These are phyloP conservation scores for Narthecium ossifragum DNA, from an alignment of 106 monocot species.

Conservation along the genomic window DNA sequence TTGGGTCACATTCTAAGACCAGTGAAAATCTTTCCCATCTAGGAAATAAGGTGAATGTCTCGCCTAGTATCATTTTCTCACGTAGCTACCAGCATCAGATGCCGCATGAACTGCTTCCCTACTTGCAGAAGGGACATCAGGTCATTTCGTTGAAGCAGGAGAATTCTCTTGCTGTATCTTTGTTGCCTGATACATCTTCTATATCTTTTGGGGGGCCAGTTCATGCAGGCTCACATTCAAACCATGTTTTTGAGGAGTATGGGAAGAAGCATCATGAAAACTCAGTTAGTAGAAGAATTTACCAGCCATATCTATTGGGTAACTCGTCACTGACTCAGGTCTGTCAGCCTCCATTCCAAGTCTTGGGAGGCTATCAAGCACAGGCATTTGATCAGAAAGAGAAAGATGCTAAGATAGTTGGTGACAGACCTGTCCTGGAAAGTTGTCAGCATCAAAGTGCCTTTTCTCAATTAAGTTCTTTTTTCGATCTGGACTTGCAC, in stretches of 20 bases:
- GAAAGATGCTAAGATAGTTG: neutral
- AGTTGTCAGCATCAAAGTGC: conserved; percentile 9
- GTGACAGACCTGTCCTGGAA: conserved; percentile 9
- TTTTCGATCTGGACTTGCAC: conserved; percentile 4
- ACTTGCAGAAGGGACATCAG: conserved; percentile 9
- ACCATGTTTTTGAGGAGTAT: conserved; percentile 25
- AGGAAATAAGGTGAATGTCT: conserved; percentile 1
- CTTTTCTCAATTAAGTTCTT: conserved; percentile 11
- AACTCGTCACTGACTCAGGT: conserved; percentile 11
- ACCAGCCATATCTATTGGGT: conserved; percentile 13
- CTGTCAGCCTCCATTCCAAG: conserved; percentile 9
- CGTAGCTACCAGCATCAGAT: conserved; percentile 7
- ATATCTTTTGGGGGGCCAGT: conserved; percentile 5
- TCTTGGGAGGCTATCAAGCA: conserved; percentile 40
- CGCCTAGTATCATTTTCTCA: conserved; percentile 1
- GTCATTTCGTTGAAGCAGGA: conserved; percentile 12
- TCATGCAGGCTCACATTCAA: conserved; percentile 10
- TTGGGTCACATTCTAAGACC: neutral
- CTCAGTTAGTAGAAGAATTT: conserved; percentile 9
- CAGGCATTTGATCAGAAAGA: conserved; percentile 20
- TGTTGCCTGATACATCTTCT: conserved; percentile 22
- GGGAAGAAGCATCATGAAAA: conserved; percentile 5
- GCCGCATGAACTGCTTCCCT: conserved; percentile 10
- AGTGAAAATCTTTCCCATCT: neutral
- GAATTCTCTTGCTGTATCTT: neutral